Base-by-base conservation (phyloP, 805 yeast species). In the Candida loeiensis region DNA sequence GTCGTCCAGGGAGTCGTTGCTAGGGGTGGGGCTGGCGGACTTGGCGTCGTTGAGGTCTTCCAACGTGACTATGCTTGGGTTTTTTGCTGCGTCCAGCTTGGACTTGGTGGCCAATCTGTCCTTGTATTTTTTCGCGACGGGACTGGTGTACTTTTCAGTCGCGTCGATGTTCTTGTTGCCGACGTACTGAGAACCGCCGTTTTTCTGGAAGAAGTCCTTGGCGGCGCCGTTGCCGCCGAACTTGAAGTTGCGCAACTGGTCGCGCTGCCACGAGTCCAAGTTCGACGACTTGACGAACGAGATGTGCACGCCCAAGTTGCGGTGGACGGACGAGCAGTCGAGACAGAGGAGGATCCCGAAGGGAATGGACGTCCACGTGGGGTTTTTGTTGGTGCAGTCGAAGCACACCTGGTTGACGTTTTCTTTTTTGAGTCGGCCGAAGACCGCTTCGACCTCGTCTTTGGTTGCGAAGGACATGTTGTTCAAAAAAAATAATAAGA, bases 281-380 rank as follows among this genome's bases (percentile, higher is more conserved):
- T 82, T 85, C 20, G 93, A 79, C 20, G 96, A 87, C 60, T 89
- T 87, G 44, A 93, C 98, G 69, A 93, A 93, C 27, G 97, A 79
- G 54, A 93, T 82, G 61, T 93, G 99, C 27, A 90, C 97, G 44
- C 99, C 99, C 66, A 93, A 65, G 61, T 89, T 89, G 63, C 99
- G 79, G 69, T 93, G 99, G 38, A 85, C 88, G 3, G 98, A 90
- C 39, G 96, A 85, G 63, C 99, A 93, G 61, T 93, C 95, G 45
- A 90, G 74, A 69, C 99, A 93, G 44, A 93, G 68, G 59, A 90
- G 77, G 38, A 90, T 85, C 41, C 97, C 99, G 63, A 87, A 91
- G 11, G 98, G 96, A 40, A 91, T 89, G 11, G 98, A 91, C 3
- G 99, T 87, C 99, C 99, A 93, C 0, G 98, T 88, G 26, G 99